Evolutionary conservation across 805 yeast genomes (phyloP).

Genomic region (Pichia scutulata): DNA sequence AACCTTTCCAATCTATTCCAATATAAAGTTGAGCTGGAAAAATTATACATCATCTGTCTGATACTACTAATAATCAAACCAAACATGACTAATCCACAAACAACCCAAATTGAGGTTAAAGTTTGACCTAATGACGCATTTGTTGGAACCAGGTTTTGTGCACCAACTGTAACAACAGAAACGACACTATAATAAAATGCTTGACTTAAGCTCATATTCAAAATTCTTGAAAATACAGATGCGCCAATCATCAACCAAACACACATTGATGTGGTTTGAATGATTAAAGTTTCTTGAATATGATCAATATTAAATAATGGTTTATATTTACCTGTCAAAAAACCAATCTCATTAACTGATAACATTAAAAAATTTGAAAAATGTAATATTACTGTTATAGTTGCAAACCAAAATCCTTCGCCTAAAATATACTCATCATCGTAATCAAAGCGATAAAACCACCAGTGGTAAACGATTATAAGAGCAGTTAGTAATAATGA

Average conservation of each 20-base stretch:
- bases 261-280: conserved; percentile 56
- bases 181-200: conserved; percentile 67
- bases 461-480: conserved; percentile 29
- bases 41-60: conserved; percentile 52
- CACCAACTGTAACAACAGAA: conserved; percentile 70
- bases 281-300: conserved; percentile 67
- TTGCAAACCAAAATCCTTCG: conserved; percentile 77
- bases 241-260: conserved; percentile 71
- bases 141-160: conserved; percentile 63
- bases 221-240: conserved; percentile 41
- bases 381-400: conserved; percentile 56
- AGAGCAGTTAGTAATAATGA: conserved; percentile 43
- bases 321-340: conserved; percentile 49
- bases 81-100: conserved; percentile 62
- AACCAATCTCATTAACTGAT: conserved; percentile 56
- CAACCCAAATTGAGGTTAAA: conserved; percentile 52
- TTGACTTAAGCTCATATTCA: conserved; percentile 50
- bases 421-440: conserved; percentile 27
- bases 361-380: conserved; percentile 47
- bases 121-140: conserved; percentile 44
- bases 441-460: conserved; percentile 15
- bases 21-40: conserved; percentile 54
- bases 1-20: conserved; percentile 56
- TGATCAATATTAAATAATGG: conserved; percentile 60
- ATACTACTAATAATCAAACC: conserved; percentile 71